Base-by-base conservation (phyloP, 2,329 filamentous ascomycete genomes). In the Scytalidium lignicola region DNA sequence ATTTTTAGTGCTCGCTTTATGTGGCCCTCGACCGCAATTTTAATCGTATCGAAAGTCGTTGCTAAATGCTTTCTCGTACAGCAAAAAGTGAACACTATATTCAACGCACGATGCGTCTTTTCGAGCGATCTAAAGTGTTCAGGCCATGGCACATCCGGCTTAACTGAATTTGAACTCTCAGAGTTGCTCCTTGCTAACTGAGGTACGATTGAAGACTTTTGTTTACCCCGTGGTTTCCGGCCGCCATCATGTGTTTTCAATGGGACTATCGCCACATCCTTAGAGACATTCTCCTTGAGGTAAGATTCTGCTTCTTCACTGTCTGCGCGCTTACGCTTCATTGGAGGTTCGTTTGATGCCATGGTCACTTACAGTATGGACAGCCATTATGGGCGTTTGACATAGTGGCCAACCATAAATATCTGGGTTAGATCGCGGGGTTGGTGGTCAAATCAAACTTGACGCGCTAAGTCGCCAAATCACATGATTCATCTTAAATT, bases 31-130 rank as follows among this genome's bases (percentile, higher is more conserved):
- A 97, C 92, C 0, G 92, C 81, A 8, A 82, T 79, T 58, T 85
- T 90, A 43, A 99, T 87, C 5, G 86, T 96, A 15, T 93, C 87
- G 57, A 96, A 90, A 0, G 92, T 96, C 0, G 93, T 97, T 1
- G 88, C 84, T 22, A 97, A 77, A 60, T 97, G 88, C 64, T 95
- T 96, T 42, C 93, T 83, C 1, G 92, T 92, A 64, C 85, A 93
- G 70, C 90, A 95, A 64, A 99, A 97, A 0, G 93, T 97, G 60
- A 90, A 96, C 1, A 97, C 90, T 1, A 97, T 71, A 59, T 96
- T 99, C 51, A 99, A 71, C 1, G 93, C 92, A 52, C 83, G 80
- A 65, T 97, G 88, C 0, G 85, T 87, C 64, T 85, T 83, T 21
- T 86, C 82, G 8, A 97, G 75, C 40, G 75, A 73, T 49, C 81